Percentiles rank a stretch among this genome's conserved stretches.
Evolutionary conservation across 2,329 filamentous ascomycete species (phyloP).

Genomic region (Trichoderma koningii): DNA sequence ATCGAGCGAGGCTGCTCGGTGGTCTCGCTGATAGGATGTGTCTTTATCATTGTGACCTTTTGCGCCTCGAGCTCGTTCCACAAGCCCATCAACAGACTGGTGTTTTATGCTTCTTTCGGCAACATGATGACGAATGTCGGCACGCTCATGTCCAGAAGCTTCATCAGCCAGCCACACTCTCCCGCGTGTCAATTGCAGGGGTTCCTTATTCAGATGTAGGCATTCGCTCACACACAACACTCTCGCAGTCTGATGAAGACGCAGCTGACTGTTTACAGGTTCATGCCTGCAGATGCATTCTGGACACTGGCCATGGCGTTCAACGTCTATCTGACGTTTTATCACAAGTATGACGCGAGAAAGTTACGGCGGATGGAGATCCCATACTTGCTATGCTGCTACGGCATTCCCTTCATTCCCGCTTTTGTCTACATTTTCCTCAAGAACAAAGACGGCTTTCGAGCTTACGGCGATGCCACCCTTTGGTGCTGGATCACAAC

Average conservation of each 20-base stretch:
- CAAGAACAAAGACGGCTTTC: conserved; percentile 50
- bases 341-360: conserved; percentile 67
- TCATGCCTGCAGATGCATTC: conserved; percentile 73
- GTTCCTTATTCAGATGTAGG: conserved; percentile 81
- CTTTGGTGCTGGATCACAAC: conserved; percentile 79
- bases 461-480: conserved; percentile 72
- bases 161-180: conserved; percentile 50
- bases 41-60: conserved; percentile 74
- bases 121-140: conserved; percentile 78
- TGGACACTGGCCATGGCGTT: conserved; percentile 82
- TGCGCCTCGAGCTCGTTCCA: conserved; percentile 68
- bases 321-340: conserved; percentile 83
- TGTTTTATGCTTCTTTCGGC: conserved; percentile 81
- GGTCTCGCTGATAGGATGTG: conserved; percentile 69
- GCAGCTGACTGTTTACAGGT: conserved; percentile 54
- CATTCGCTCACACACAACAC: neutral
- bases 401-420: conserved; percentile 71
- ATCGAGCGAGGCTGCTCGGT: conserved; percentile 70
- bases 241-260: neutral
- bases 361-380: conserved; percentile 68
- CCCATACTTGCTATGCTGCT: conserved; percentile 69
- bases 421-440: conserved; percentile 70
- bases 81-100: conserved; percentile 83
- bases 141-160: conserved; percentile 69
- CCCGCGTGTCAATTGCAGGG: conserved; percentile 71